Evolutionary conservation across 2,329 filamentous ascomycete genomes (phyloP), one percentile per base, ranked within the genome.

Genomic region (Coniochaeta sp.): DNA sequence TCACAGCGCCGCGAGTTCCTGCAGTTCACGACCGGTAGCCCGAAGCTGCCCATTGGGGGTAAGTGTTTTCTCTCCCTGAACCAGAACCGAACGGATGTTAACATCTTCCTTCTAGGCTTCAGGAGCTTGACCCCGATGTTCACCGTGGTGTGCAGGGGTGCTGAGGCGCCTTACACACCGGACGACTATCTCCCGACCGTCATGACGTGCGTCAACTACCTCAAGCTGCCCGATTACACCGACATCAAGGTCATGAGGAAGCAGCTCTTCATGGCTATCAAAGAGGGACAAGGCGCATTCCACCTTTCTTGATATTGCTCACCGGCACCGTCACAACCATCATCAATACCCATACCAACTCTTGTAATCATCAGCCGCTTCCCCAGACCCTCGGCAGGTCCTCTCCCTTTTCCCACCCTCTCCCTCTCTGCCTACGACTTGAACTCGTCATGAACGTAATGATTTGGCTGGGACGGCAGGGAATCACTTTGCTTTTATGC

Each of bases 201-300:
- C 67, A 99, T 99, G 95, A 99, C 95, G 10, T 99, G 95, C 67
- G 94, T 96, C 70, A 99, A 99, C 70, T 99, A 99, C 67, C 82
- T 99, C 62, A 99, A 99, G 72, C 79, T 99, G 64, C 94, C 94
- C 18, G 90, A 99, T 69, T 99, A 99, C 71, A 92, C 85, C 58
- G 83, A 75, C 59, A 73, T 95, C 56, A 81, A 89, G 1, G 78
- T 86, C 49, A 83, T 99, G 70, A 85, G 80, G 63, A 81, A 86
- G 65, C 89, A 89, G 67, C 77, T 99, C 51, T 83, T 81, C 57
- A 86, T 86, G 57, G 95, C 94, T 24, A 95, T 96, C 66, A 88
- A 84, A 68, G 95, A 99, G 73, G 94, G 94, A 22, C 94, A 99
- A 67, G 94, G 94, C 27, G 94, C 95, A 55, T 99, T 99, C 80